These are phyloP conservation scores for Eleusine coracana DNA, from an alignment of 176 grass and related monocot genomes.

Conservation along the genomic window DNA sequence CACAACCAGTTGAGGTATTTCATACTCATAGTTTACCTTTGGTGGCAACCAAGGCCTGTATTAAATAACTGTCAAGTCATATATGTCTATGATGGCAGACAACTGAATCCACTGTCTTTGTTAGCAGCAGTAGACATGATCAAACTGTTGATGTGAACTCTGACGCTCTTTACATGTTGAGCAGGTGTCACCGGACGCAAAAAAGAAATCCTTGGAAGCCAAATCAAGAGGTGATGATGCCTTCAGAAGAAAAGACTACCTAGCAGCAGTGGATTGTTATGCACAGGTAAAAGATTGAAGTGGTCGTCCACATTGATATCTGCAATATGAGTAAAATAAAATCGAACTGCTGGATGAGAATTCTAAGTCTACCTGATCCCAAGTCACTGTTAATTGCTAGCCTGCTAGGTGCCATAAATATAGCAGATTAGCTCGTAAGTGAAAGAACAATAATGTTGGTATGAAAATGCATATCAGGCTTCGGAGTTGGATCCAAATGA, in stretches of 20 bases:
- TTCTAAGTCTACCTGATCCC: background rate
- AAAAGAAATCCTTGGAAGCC: conserved; percentile 76
- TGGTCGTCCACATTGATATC: background rate
- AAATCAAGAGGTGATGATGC: conserved; percentile 89
- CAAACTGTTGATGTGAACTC: background rate
- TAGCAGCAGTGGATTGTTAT: conserved; percentile 79
- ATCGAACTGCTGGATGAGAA: background rate
- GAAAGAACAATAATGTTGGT: background rate
- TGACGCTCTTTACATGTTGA: conserved; percentile 9
- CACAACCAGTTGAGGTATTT: conserved; percentile 61
- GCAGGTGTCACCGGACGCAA: conserved; percentile 79
- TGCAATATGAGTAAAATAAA: background rate
- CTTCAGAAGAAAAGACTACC: conserved; percentile 82
- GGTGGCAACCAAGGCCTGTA: background rate
- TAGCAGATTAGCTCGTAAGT: background rate
- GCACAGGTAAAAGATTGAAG: conserved; percentile 60
- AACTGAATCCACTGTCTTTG: background rate
- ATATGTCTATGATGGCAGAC: background rate
- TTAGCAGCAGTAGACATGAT: conserved; percentile 1
- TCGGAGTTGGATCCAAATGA: conserved; percentile 80
- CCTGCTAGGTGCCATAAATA: background rate
- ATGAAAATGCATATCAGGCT: conserved; percentile 54
- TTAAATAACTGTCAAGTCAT: background rate
- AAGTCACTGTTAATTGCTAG: background rate
- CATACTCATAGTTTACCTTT: conserved; percentile 11